Base-by-base conservation (phyloP, 768 basidiomycete genomes). In the Mycena epipterygia region DNA sequence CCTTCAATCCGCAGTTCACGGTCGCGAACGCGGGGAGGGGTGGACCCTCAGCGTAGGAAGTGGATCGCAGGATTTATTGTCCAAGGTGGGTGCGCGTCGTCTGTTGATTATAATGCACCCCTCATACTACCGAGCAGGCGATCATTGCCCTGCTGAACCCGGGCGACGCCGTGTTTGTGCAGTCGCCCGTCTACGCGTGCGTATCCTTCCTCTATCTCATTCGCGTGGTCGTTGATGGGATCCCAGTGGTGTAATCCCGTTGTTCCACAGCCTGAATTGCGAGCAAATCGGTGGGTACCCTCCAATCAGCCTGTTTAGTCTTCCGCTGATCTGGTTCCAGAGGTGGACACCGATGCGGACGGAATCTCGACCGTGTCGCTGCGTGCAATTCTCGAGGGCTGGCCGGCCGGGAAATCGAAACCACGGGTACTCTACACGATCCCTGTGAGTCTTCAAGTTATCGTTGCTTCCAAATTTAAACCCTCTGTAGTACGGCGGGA, bases 11-110 rank as follows among this genome's bases (percentile, higher is more conserved):
- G 76, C 79, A 14, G 84, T 85, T 44, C 97, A 99, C 75, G 89
- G 88, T 6, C 85, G 95, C 52, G 84, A 84, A 58, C 78, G 75
- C 48, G 86, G 84, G 2, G 89, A 89, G 73, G 91, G 90, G 9
- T 99, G 96, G 96, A 83, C 84, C 48, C 78, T 96, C 13, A 90
- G 89, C 46, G 82, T 97, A 13, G 95, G 96, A 2, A 86, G 87
- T 44, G 97, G 97, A 13, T 94, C 94, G 51, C 97, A 98, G 81
- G 96, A 97, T 84, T 77, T 95, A 72, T 89, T 98, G 57, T 92
- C 87, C 83, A 98, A 97, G 88, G 95, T 93, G 59, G 5, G 84
- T 32, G 16, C 19, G 25, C 8, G 51, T 8, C 42, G 19, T 17
- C 46, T 25, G 49, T n/a, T 9, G 3, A 11, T 17, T 25, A 12